These are phyloP conservation scores for Grosmannia clavigera DNA, from an alignment of 2,329 filamentous ascomycete genomes.

Conservation along the genomic window DNA sequence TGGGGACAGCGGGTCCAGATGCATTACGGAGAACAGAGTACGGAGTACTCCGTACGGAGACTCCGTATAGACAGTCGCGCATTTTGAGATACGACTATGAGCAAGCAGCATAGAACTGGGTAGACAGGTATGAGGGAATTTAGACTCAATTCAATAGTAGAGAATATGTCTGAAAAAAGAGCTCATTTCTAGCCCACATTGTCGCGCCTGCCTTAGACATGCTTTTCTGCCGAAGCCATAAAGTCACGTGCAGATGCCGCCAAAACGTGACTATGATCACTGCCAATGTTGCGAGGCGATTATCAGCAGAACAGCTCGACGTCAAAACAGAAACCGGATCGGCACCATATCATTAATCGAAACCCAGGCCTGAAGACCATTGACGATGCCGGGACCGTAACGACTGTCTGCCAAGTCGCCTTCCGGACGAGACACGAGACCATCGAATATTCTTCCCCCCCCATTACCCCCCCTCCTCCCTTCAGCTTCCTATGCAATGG, in stretches of 20 bases:
- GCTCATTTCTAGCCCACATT: too few relatives aligned
- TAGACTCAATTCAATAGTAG: too few relatives aligned
- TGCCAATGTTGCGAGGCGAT: neutral
- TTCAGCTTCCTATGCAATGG: constrained; percentile 28
- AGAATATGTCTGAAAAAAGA: too few relatives aligned
- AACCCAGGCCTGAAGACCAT: neutral
- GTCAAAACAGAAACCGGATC: neutral
- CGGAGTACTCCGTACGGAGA: too few relatives aligned
- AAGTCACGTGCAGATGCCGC: neutral
- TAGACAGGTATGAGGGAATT: too few relatives aligned
- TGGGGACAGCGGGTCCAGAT: too few relatives aligned
- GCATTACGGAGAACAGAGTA: too few relatives aligned
- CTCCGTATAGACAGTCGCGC: too few relatives aligned
- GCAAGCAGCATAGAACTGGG: too few relatives aligned
- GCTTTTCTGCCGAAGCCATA: neutral
- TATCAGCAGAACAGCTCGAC: neutral
- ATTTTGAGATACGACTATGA: too few relatives aligned
- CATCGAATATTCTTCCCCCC: neutral
- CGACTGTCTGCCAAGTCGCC: neutral
- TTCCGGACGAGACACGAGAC: neutral
- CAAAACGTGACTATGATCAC: neutral
- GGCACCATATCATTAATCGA: neutral
- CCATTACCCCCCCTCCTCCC: neutral
- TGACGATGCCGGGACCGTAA: neutral
- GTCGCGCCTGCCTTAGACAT: too few relatives aligned